Evolutionary conservation across 768 basidiomycete genomes (phyloP).

Genomic region (Boletus coccyginus): DNA sequence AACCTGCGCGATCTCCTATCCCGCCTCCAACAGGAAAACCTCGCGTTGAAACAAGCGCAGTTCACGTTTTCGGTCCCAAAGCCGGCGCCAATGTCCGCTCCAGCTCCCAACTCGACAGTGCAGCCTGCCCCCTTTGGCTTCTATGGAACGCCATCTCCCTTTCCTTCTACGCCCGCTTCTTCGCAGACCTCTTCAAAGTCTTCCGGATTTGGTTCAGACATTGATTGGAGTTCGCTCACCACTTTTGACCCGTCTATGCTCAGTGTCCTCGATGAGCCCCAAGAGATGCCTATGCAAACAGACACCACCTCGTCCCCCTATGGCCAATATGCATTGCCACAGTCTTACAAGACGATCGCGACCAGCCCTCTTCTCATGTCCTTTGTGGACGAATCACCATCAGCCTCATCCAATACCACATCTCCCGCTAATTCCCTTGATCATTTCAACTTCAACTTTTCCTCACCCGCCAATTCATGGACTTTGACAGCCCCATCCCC

Average conservation of each 20-base stretch:
- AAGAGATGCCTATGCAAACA: conserved; percentile 56
- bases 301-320: conserved; percentile 50
- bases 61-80: conserved; percentile 85
- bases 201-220: conserved; percentile 23
- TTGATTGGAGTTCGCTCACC: conserved; percentile 65
- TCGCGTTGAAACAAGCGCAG: conserved; percentile 71
- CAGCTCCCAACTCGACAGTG: conserved; percentile 18
- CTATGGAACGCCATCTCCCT: conserved; percentile 23
- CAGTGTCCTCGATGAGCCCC: conserved; percentile 60
- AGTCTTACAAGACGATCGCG: conserved; percentile 73
- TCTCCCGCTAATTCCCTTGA: conserved; percentile 25
- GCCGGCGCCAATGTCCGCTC: conserved; percentile 22
- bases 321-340: conserved; percentile 45
- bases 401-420: conserved; percentile 18
- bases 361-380: conserved; percentile 84
- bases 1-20: conserved; percentile 84
- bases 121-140: conserved; percentile 26
- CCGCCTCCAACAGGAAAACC: conserved; percentile 84
- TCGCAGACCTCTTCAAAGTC: conserved; percentile 31
- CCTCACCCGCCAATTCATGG: conserved; percentile 37
- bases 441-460: conserved; percentile 44
- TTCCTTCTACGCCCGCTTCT: conserved; percentile 26
- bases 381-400: conserved; percentile 56
- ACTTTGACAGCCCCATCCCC: conserved; percentile 13
- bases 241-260: conserved; percentile 70